Percentiles rank a stretch among this genome's conserved stretches.
phyloP scores from a whole-genome alignment of 441 rosid species.

The Adansonia madagascariensis region DNA sequence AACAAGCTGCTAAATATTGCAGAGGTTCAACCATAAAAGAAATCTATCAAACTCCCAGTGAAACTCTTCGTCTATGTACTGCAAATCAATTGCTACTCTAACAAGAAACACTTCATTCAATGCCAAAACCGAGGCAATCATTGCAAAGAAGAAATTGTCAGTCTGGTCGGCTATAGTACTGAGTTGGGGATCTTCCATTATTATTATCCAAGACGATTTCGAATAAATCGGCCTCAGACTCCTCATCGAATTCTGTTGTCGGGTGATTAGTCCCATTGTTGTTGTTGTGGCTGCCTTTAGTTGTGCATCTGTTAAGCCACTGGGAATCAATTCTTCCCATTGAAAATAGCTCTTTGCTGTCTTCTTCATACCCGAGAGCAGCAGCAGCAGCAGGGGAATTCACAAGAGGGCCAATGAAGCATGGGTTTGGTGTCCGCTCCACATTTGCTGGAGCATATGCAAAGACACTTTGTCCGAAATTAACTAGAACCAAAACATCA shows the following conservation, averaged over 20 bases:
- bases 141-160: conserved; percentile 16
- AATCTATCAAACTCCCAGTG: not conserved
- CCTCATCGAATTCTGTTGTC: conserved; percentile 65
- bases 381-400: conserved; percentile 48
- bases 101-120: conserved; percentile 20
- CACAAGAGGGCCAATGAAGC: conserved; percentile 57
- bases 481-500: conserved; percentile 51
- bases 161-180: conserved; percentile 31
- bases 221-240: conserved; percentile 89
- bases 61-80: conserved; percentile 2
- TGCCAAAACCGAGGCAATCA: not conserved
- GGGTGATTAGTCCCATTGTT: conserved; percentile 29
- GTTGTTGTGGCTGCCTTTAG: conserved; percentile 41
- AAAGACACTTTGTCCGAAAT: conserved; percentile 66
- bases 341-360: conserved; percentile 87
- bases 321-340: conserved; percentile 94
- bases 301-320: conserved; percentile 58
- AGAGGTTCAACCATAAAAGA: not conserved
- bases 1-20: conserved; percentile 9
- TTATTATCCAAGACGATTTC: conserved; percentile 70
- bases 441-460: conserved; percentile 55
- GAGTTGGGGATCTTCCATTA: conserved; percentile 46
- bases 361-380: conserved; percentile 56
- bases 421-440: conserved; percentile 69
- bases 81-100: conserved; percentile 29